phyloP scores from a whole-genome alignment of 768 basidiomycete species.

The Brasilioporus rufonigricans region DNA sequence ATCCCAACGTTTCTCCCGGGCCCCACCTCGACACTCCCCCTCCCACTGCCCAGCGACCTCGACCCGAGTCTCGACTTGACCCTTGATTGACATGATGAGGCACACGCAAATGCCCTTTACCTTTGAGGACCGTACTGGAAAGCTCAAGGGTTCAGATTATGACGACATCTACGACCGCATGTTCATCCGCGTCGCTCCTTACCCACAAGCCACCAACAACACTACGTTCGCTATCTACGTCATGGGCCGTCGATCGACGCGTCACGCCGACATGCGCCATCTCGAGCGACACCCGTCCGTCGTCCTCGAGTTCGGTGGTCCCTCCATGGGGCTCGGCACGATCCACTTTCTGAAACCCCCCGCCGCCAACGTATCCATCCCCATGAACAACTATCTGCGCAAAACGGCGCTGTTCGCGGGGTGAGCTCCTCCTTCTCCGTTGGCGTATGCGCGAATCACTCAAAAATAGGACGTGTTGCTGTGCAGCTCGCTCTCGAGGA shows the following conservation, averaged over 20 bases:
- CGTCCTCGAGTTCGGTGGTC: conserved; percentile 54
- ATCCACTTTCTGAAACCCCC: conserved; percentile 50
- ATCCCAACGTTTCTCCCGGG: background rate
- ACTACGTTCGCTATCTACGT: conserved; percentile 56
- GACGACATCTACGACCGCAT: conserved; percentile 78
- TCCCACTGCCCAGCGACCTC: background rate
- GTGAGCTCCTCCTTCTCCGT: conserved; percentile 37
- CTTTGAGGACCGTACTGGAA: conserved; percentile 68
- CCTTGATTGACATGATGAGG: conserved; percentile 16
- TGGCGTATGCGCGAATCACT: too few species aligned
- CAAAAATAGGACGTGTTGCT: background rate
- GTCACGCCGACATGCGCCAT: conserved; percentile 53
- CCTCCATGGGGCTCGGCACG: conserved; percentile 56
- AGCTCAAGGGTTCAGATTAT: conserved; percentile 56
- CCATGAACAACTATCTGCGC: conserved; percentile 63
- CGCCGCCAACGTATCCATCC: conserved; percentile 40
- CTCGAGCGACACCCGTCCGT: conserved; percentile 52
- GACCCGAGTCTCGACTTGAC: too few species aligned
- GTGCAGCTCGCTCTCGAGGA: conserved; percentile 60
- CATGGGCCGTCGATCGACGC: conserved; percentile 63
- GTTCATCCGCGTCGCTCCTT: conserved; percentile 60
- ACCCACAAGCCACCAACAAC: conserved; percentile 36
- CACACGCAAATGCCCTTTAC: conserved; percentile 46
- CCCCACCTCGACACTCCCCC: background rate
- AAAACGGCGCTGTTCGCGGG: conserved; percentile 65